A percentile compares a stretch with the other conserved stretches of the same genome.
phyloP scores from a whole-genome alignment of 2,329 filamentous ascomycete genomes.

The Capronia americana region DNA sequence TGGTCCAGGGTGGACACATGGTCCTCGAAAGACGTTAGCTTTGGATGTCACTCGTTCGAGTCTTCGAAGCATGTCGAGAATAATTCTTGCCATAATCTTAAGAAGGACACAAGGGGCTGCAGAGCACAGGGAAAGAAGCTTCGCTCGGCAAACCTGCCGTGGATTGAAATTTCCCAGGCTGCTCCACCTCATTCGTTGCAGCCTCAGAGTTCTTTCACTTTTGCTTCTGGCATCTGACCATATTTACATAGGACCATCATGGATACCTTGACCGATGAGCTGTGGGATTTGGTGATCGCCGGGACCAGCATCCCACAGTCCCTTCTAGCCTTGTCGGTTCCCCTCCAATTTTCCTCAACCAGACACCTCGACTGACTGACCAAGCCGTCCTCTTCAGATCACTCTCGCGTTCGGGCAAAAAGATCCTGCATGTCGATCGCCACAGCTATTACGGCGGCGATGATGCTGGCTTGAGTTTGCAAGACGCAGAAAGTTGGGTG shows the following conservation, averaged over 20 bases:
- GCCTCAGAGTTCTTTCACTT: neutral
- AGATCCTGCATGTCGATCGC: conserved; percentile 84
- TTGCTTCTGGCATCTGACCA: neutral
- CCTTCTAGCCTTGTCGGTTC: conserved; percentile 74
- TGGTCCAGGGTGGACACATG: neutral
- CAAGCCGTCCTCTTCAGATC: conserved; percentile 67
- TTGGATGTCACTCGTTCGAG: neutral
- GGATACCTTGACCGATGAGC: conserved; percentile 75
- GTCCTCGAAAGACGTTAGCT: neutral
- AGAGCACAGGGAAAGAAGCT: too few species aligned
- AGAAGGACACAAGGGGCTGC: neutral
- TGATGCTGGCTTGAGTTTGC: conserved; percentile 83
- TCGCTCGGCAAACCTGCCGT: neutral
- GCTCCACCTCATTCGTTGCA: neutral
- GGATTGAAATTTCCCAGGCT: neutral
- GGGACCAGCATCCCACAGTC: conserved; percentile 81
- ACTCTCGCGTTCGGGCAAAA: conserved; percentile 89
- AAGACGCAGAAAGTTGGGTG: conserved; percentile 80
- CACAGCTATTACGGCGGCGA: conserved; percentile 87
- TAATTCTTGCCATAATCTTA: neutral
- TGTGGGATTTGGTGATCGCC: conserved; percentile 80
- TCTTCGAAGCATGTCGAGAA: neutral
- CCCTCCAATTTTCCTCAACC: conserved; percentile 35
- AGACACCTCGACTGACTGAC: conserved; percentile 75
- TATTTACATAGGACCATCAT: conserved; percentile 51